phyloP scores from a whole-genome alignment of 768 basidiomycete genomes.

The Hypholoma fasciculare region DNA sequence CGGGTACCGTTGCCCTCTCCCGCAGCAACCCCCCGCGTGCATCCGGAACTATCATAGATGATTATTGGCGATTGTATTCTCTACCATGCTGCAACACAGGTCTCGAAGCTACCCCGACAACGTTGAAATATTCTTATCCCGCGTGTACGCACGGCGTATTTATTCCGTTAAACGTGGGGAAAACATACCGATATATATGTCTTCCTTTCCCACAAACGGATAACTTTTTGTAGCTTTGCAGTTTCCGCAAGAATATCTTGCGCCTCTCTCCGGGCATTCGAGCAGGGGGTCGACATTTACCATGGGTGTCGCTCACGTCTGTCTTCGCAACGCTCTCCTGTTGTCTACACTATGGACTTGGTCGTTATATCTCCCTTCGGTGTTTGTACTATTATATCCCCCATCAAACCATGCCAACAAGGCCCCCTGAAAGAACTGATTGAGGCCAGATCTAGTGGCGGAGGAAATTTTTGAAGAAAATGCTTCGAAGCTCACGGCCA shows the following conservation, averaged over 20 bases:
- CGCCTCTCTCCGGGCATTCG: background rate
- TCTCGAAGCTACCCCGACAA: background rate
- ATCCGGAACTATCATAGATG: slow-evolving; percentile 4
- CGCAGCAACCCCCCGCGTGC: slow-evolving; percentile 8
- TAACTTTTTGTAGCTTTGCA: too few species aligned
- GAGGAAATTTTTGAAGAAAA: too few species aligned
- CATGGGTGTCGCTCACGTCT: background rate
- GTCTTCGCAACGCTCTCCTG: background rate
- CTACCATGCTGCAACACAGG: background rate
- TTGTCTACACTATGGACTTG: background rate
- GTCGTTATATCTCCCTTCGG: background rate
- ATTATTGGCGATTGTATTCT: slow-evolving; percentile 1
- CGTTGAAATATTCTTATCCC: slow-evolving; percentile 1
- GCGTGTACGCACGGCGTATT: slow-evolving; percentile 3
- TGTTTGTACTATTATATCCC: slow-evolving; percentile 1
- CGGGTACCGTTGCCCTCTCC: slow-evolving; percentile 7
- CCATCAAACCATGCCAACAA: background rate
- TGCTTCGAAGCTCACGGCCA: too few species aligned
- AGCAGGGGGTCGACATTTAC: background rate
- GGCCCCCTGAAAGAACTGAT: background rate
- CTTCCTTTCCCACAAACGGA: too few species aligned
- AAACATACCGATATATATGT: background rate
- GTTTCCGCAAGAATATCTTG: too few species aligned
- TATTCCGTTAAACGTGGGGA: background rate
- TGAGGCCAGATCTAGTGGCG: too few species aligned